Evolutionary conservation across 108 stramenopile genomes (phyloP), one percentile per base, ranked within the genome.

Genomic region (Mayamaea pseudoterrestris): DNA sequence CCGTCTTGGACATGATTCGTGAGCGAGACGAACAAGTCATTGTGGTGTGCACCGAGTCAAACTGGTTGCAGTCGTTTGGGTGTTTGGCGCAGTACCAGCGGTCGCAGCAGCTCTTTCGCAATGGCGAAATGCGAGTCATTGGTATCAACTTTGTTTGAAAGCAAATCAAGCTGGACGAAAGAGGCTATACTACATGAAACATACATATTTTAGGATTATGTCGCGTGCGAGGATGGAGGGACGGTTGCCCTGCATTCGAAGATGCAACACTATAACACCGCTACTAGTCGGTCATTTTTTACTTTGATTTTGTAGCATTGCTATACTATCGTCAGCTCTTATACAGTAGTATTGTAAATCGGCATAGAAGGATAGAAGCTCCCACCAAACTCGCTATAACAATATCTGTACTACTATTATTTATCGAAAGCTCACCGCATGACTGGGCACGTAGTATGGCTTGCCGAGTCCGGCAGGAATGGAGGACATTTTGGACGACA

Each of bases 391-490:
- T 34, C 9, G 13, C 32, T n/a, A n/a, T n/a, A n/a, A n/a, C n/a
- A n/a, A n/a, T n/a, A n/a, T n/a, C n/a, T n/a, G n/a, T n/a, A n/a
- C n/a, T n/a, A n/a, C n/a, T n/a, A n/a, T n/a, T n/a, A 25, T 27
- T 44, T 25, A 44, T 44, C 44, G 44, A 44, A 44, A 44, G 18
- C 44, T 20, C 8, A 44, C 44, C 26, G 8, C 44, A 21, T 5
- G 8, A n/a, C 26, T 44, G 44, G 44, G 25, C 2, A 44, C 44
- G 8, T 26, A 44, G 44, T 26, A 23, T 6, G 44, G 44, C 4
- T 22, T 24, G 5, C 8, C 44, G n/a, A 44, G 26, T 4, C 26
- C 44, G 22, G n/a, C 44, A 2, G 44, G 44, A 6, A 44, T 25
- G 17, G 25, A n/a, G 14, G 44, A 44, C n/a, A 25, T 26, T 3